Conservation (phyloP, 1,284 basidiomycete species). For the Prillingera fragicola region DNA sequence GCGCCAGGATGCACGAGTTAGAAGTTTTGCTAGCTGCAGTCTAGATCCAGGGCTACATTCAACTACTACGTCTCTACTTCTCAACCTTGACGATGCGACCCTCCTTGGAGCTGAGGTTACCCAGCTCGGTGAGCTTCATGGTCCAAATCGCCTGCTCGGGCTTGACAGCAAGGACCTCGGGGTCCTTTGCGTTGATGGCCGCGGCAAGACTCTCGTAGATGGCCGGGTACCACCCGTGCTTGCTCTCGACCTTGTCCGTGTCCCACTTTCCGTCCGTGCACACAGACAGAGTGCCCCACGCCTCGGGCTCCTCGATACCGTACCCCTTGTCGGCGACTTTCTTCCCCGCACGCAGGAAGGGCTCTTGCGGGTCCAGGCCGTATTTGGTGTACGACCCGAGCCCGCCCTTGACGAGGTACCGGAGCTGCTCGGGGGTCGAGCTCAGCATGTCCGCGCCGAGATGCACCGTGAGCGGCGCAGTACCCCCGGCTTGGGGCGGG, state of each 20-base stretch:
- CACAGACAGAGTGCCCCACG: slow-evolving; percentile 19
- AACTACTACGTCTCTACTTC: slow-evolving; percentile 6
- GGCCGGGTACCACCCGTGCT: slow-evolving; percentile 24
- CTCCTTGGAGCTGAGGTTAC: slow-evolving; percentile 26
- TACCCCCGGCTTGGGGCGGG: slow-evolving; percentile 50
- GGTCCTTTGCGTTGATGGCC: slow-evolving; percentile 22
- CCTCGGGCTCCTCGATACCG: slow-evolving; percentile 16
- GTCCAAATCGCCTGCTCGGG: slow-evolving; percentile 26
- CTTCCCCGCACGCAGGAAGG: slow-evolving; percentile 43
- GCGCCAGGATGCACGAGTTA: no score
- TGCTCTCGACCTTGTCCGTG: slow-evolving; percentile 1
- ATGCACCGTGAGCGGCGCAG: slow-evolving; percentile 60
- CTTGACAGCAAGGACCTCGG: slow-evolving; percentile 21
- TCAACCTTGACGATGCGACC: slow-evolving; percentile 18
- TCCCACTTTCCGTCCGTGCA: slow-evolving; percentile 7
- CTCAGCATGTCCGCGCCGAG: slow-evolving; percentile 66
- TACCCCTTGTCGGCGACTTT: slow-evolving; percentile 20
- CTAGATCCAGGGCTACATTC: no score
- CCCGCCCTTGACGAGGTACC: slow-evolving; percentile 59
- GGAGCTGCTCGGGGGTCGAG: slow-evolving; percentile 57
- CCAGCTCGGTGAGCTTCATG: slow-evolving; percentile 30
- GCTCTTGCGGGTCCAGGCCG: slow-evolving; percentile 73
- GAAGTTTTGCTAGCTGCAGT: no score
- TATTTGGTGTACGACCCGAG: slow-evolving; percentile 68
- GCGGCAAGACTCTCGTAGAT: slow-evolving; percentile 26